phyloP scores from a whole-genome alignment of 768 basidiomycete genomes.

The Butyriboletus loyo region DNA sequence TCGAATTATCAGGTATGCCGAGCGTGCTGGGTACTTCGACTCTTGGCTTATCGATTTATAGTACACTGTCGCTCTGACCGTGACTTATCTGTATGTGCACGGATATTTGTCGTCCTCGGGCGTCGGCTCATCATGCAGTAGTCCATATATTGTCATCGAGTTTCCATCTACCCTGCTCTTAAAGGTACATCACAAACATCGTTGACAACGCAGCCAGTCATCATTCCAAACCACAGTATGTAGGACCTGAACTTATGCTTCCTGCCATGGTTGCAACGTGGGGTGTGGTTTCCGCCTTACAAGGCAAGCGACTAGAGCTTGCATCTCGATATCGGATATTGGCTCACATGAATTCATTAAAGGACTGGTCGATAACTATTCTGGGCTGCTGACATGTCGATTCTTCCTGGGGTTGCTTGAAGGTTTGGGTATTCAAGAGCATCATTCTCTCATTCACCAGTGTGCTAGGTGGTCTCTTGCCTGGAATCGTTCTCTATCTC shows the following conservation, averaged over 20 bases:
- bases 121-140: conserved; percentile 1
- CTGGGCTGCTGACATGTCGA: conserved; percentile 51
- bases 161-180: conserved; percentile 61
- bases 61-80: conserved; percentile 35
- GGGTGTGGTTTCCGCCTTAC: conserved; percentile 60
- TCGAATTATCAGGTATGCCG: conserved; percentile 26
- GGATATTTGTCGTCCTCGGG: background rate
- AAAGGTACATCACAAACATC: conserved; percentile 31
- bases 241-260: conserved; percentile 55
- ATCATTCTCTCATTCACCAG: conserved; percentile 2
- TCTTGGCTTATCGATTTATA: conserved; percentile 4
- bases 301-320: conserved; percentile 39
- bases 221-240: conserved; percentile 15
- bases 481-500: conserved; percentile 55
- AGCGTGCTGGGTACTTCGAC: background rate
- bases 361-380: conserved; percentile 49
- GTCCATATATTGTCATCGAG: conserved; percentile 54
- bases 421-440: conserved; percentile 35
- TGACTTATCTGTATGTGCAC: conserved; percentile 25
- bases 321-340: background rate
- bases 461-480: conserved; percentile 49
- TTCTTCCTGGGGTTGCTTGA: conserved; percentile 56
- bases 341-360: background rate
- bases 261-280: conserved; percentile 61
- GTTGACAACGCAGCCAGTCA: background rate